Base-by-base conservation (phyloP, 768 basidiomycete genomes). In the Termitomyces sp. region DNA sequence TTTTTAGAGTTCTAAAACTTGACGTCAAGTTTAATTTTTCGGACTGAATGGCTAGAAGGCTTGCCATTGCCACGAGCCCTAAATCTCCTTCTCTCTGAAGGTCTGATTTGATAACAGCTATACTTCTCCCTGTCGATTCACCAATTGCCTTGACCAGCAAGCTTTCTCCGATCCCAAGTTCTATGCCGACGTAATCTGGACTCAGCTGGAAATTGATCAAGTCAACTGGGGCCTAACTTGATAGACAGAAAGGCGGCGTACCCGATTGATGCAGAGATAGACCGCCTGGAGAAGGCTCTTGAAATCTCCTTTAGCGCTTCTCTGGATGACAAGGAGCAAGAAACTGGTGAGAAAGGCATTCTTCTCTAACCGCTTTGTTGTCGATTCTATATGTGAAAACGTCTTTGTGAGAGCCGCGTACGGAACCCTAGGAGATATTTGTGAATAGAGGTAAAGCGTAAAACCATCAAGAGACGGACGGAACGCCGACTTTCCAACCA, bases 181-280 rank as follows among this genome's bases (percentile, higher is more conserved):
- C 96, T 52, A 98, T 78, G 30, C 96, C 95, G 57, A 91, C 77
- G 70, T 98, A 98, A 68, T 98, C 97, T 15, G 97, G 95, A 63
- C 93, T 87, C 55, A 98, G 70, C 95, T 98, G 67, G 42, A 6
- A 28, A 42, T 23, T 10, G 43, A 35, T 67, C 1, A 66, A 55
- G 51, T 19, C 60, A 21, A 8, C 14, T 43, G 17, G n/a, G 10
- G 33, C 15, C 47, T 8, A 33, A 30, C 9, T n/a, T 46, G 17
- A 37, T 11, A 54, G 12, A 51, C 26, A 17, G 7, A 45, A 30
- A 60, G 54, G 40, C 47, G 46, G 48, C 85, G 53, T 68, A 98
- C 94, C 58, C 94, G 78, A 67, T 99, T 99, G 67, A 98, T 98
- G 68, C 97, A 98, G 1, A 99, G 79, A 66, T 99, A 99, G 2